Percentiles rank a stretch among this genome's conserved stretches.
Evolutionary conservation across 2,329 filamentous ascomycete genomes (phyloP).

Genomic region (Claviceps humidiphila): DNA sequence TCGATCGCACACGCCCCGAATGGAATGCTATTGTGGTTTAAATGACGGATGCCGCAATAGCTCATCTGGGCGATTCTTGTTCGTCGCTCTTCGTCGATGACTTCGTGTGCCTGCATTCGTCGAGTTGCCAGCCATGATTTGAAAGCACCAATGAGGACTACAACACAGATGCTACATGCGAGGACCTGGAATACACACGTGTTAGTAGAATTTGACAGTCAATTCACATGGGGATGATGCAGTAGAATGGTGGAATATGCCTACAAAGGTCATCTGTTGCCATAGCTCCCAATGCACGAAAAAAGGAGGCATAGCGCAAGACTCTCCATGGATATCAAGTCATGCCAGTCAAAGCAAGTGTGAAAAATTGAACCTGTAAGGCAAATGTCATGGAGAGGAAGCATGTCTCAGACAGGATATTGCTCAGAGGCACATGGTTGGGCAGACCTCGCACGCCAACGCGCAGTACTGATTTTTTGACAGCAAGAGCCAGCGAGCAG

Average conservation of each 20-base stretch:
- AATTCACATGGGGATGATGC: too few species aligned
- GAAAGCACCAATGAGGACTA: constrained; percentile 52
- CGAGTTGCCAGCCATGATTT: constrained; percentile 55
- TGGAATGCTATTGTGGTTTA: constrained; percentile 48
- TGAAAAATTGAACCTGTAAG: not conserved
- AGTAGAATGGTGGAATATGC: constrained; percentile 21
- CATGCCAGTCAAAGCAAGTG: not conserved
- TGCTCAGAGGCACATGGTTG: not conserved
- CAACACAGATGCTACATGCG: constrained; percentile 53
- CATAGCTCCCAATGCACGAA: constrained; percentile 65
- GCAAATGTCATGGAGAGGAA: not conserved
- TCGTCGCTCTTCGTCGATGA: constrained; percentile 54
- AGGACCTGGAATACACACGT: constrained; percentile 43
- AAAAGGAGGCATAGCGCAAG: constrained; percentile 30
- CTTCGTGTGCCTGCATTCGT: constrained; percentile 40
- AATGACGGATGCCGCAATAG: constrained; percentile 34
- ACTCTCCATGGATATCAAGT: not conserved
- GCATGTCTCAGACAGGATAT: not conserved
- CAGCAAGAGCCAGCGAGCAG: constrained; percentile 6
- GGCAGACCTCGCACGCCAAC: too few species aligned
- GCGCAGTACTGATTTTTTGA: not conserved
- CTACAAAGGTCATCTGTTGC: constrained; percentile 83
- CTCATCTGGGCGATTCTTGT: constrained; percentile 39
- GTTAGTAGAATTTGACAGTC: not conserved
- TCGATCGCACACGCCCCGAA: constrained; percentile 82